Evolutionary conservation across 805 yeast species (phyloP), one percentile per base, ranked within the genome.

Genomic region (Lipomyces sp.): DNA sequence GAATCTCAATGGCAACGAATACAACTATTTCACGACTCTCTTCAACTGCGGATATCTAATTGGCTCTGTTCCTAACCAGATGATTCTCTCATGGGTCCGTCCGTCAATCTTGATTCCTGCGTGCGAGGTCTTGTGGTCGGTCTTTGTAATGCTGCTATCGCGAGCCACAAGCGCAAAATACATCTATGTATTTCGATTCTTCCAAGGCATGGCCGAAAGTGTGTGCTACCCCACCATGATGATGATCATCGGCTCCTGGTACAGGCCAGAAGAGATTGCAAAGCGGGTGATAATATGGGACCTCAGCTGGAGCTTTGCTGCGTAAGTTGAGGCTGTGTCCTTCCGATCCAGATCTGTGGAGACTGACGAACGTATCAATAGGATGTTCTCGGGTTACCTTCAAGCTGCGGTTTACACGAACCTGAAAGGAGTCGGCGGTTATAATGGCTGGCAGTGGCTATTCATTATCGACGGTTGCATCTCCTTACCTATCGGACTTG

Each of bases 371-470:
- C 61, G 79, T 32, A 66, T 70, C 11, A 68, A 70, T 67, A 69
- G n/a, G 22, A 73, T 72, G 67, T 71, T 72, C 55, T 67, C 72
- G 10, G 76, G 77, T 4, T 74, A 70, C 43, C 59, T 74, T 29
- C 77, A 75, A 55, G 55, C 71, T 10, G 77, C 75, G 1, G 74
- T 74, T 3, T 70, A 68, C 60, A 55, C 57, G 38, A 61, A 69
- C 60, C 64, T 73, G 63, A 65, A 67, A 45, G 75, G 75, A 23
- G 67, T 60, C 38, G 68, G 67, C 13, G 80, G 80, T 1, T 47
- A 51, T 14, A 47, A 58, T 74, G 81, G 51, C 26, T 82, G 86
- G 86, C 75, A 80, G 65, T 82, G 86, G 86, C 75, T 80, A 67
- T 80, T 79, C 60, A 73, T 82, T 42, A 72, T 82, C 49, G 86